Percentiles rank a stretch among this genome's conserved stretches.
phyloP scores from a whole-genome alignment of 148 eudicot species.

The Rhododendron henanense region DNA sequence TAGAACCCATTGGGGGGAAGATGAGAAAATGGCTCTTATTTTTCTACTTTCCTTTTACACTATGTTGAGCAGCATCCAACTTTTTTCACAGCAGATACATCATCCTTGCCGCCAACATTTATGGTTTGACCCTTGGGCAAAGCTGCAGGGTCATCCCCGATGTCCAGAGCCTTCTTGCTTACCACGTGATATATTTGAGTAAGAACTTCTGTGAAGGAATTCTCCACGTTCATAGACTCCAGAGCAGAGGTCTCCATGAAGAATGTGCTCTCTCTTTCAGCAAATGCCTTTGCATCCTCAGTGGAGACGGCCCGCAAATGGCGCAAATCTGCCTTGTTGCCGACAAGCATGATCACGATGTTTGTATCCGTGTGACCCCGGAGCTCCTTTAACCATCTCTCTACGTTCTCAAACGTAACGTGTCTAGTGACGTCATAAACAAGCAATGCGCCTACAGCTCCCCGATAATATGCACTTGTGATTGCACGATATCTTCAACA shows the following conservation, averaged over 20 bases:
- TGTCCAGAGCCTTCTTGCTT: constrained; percentile 52
- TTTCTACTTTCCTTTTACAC: constrained; percentile 3
- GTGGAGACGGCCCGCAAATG: constrained; percentile 61
- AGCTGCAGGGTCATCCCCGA: constrained; percentile 49
- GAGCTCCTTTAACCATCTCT: constrained; percentile 71
- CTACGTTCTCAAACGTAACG: constrained; percentile 64
- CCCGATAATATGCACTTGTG: constrained; percentile 69
- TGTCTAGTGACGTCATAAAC: constrained; percentile 56
- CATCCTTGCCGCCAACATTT: constrained; percentile 49
- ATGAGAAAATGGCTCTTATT: not conserved
- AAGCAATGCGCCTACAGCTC: constrained; percentile 65
- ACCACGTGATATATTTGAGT: constrained; percentile 50
- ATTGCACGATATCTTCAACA: constrained; percentile 59
- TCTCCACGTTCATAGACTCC: constrained; percentile 57
- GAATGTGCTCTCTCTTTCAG: constrained; percentile 47
- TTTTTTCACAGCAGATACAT: constrained; percentile 63
- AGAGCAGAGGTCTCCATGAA: constrained; percentile 70
- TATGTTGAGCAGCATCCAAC: constrained; percentile 64
- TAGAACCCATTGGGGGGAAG: not conserved
- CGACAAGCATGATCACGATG: constrained; percentile 68
- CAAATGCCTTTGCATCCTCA: constrained; percentile 59
- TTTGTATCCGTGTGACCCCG: constrained; percentile 62
- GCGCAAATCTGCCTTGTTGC: constrained; percentile 63
- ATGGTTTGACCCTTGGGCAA: constrained; percentile 67
- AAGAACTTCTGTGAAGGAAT: constrained; percentile 59